Percentiles rank a stretch among this genome's conserved stretches.
phyloP scores from a whole-genome alignment of 495 filamentous ascomycete species.

The Tirmania nivea region DNA sequence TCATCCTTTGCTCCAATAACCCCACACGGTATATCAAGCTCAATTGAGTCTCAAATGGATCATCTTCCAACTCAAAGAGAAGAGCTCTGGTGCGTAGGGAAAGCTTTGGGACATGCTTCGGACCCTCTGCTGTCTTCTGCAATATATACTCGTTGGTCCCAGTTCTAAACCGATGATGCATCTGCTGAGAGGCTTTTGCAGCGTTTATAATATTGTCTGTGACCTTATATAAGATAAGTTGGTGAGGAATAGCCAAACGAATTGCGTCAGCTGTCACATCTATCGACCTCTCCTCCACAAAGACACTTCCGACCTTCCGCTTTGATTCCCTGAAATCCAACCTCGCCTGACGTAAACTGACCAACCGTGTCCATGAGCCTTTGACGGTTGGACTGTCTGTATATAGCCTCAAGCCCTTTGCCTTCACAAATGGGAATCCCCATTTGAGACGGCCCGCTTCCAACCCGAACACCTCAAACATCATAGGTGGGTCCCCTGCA shows the following conservation, averaged over 20 bases:
- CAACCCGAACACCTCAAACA: slow-evolving; percentile 67
- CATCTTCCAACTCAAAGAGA: slow-evolving; percentile 82
- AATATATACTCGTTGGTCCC: slow-evolving; percentile 71
- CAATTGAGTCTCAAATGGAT: slow-evolving; percentile 92
- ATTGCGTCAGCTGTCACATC: slow-evolving; percentile 74
- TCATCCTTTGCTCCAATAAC: slow-evolving; percentile 67
- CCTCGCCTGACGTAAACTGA: slow-evolving; percentile 59
- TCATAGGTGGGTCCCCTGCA: slow-evolving; percentile 67
- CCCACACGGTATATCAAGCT: slow-evolving; percentile 79
- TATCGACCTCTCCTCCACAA: slow-evolving; percentile 57
- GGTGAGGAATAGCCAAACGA: slow-evolving; percentile 76
- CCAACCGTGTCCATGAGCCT: slow-evolving; percentile 60
- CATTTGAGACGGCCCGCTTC: slow-evolving; percentile 70
- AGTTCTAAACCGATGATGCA: slow-evolving; percentile 75
- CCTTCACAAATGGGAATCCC: slow-evolving; percentile 52
- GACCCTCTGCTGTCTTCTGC: slow-evolving; percentile 56
- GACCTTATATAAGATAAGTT: slow-evolving; percentile 72
- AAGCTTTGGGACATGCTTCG: slow-evolving; percentile 66
- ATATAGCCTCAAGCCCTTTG: slow-evolving; percentile 60
- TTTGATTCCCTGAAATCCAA: slow-evolving; percentile 58
- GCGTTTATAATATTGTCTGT: slow-evolving; percentile 83
- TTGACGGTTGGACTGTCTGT: slow-evolving; percentile 64
- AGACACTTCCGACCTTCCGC: slow-evolving; percentile 37
- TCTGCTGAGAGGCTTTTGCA: slow-evolving; percentile 64
- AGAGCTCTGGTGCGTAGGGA: slow-evolving; percentile 61